A percentile compares a stretch with the other conserved stretches of the same genome.
Conservation (phyloP, 192 early-diverging fungal genomes). For the Coemansia sp. region DNA sequence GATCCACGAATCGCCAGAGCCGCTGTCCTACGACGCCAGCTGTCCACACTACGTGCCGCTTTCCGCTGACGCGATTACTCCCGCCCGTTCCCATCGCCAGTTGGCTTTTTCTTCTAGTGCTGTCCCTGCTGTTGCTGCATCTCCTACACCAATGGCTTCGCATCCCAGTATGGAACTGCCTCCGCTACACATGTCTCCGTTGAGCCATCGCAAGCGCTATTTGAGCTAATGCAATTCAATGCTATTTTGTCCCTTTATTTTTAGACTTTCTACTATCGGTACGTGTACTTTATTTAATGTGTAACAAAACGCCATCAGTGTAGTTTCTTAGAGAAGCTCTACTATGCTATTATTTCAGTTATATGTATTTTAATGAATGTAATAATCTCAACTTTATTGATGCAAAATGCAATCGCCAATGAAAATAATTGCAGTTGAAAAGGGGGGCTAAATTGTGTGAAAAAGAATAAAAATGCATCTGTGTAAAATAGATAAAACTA, state of each 20-base stretch:
- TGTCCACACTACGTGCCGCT: background rate
- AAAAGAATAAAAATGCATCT: background rate
- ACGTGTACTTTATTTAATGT: background rate
- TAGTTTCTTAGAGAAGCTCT: too few relatives aligned
- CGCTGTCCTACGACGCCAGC: background rate
- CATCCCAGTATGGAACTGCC: background rate
- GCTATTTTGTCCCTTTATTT: too few relatives aligned
- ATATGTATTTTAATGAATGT: too few relatives aligned
- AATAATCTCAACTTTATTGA: too few relatives aligned
- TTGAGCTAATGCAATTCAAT: background rate
- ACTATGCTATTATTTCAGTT: too few relatives aligned
- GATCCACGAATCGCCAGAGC: conserved; percentile 16
- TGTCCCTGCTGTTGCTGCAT: conserved; percentile 5
- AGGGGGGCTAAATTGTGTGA: background rate
- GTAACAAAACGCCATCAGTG: too few relatives aligned
- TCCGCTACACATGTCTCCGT: too few relatives aligned
- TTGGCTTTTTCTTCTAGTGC: background rate
- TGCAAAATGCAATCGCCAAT: too few relatives aligned
- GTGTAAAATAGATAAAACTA: too few relatives aligned
- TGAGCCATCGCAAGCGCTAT: conserved; percentile 13
- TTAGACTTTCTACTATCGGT: background rate
- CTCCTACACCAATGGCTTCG: background rate
- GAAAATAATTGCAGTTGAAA: background rate
- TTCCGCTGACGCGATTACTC: background rate
- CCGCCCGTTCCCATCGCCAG: background rate